Evolutionary conservation across 2,329 filamentous ascomycete species (phyloP).

Genomic region (Cercospora citrullina): DNA sequence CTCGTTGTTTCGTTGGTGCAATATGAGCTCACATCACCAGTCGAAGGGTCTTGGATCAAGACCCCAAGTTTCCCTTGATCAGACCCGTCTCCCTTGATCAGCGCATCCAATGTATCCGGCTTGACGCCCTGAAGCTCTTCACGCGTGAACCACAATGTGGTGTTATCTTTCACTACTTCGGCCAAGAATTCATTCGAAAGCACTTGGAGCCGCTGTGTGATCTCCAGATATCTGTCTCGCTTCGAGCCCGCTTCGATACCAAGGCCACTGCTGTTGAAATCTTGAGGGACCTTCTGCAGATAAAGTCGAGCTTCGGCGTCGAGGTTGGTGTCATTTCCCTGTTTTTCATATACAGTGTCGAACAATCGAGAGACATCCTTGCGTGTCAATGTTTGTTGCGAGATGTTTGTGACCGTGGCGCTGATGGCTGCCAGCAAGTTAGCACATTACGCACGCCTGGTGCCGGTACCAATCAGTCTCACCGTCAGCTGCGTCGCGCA

Average conservation of each 20-base stretch:
- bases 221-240: slow-evolving; percentile 76
- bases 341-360: slow-evolving; percentile 50
- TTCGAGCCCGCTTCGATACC: slow-evolving; percentile 65
- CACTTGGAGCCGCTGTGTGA: slow-evolving; percentile 72
- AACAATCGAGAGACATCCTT: slow-evolving; percentile 69
- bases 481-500: slow-evolving; percentile 19
- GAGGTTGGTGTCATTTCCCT: slow-evolving; percentile 51
- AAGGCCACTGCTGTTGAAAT: slow-evolving; percentile 71
- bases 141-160: slow-evolving; percentile 71
- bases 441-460: slow-evolving; percentile 8
- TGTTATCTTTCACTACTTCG: slow-evolving; percentile 75
- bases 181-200: slow-evolving; percentile 72
- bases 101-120: slow-evolving; percentile 60
- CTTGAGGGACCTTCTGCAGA: slow-evolving; percentile 71
- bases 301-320: slow-evolving; percentile 67
- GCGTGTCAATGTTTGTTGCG: slow-evolving; percentile 72
- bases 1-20: slow-evolving; percentile 67
- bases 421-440: slow-evolving; percentile 41
- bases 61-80: slow-evolving; percentile 66
- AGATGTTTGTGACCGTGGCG: slow-evolving; percentile 59
- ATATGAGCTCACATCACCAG: slow-evolving; percentile 73
- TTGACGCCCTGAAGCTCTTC: slow-evolving; percentile 75
- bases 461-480: slow-evolving; percentile 36
- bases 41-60: slow-evolving; percentile 68
- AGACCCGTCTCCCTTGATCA: slow-evolving; percentile 70